A percentile compares a stretch with the other conserved stretches of the same genome.
Evolutionary conservation across 1,284 basidiomycete genomes (phyloP).

Genomic region (Cutaneotrichosporon sp.): DNA sequence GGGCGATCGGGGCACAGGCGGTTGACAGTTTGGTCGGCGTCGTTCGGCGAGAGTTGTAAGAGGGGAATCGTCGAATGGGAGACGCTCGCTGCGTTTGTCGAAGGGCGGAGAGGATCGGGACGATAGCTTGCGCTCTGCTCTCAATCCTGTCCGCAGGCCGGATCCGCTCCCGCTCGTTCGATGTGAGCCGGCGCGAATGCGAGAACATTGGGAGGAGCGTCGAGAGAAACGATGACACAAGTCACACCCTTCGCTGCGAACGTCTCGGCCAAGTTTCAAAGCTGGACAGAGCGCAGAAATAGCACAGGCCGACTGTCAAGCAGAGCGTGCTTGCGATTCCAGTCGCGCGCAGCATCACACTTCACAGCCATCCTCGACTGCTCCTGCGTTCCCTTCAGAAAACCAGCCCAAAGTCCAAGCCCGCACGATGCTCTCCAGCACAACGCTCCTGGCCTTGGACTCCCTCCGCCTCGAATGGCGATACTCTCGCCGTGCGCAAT

Average conservation of each 20-base stretch:
- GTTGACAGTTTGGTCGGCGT: too few relatives aligned
- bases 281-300: not conserved
- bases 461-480: not conserved
- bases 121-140: too few relatives aligned
- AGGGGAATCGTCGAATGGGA: too few relatives aligned
- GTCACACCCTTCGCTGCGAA: not conserved
- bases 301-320: not conserved
- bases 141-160: too few relatives aligned
- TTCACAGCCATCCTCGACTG: not conserved
- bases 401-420: not conserved
- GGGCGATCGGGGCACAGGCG: not conserved
- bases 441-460: not conserved
- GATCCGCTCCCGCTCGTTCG: too few relatives aligned
- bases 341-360: not conserved
- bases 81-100: too few relatives aligned
- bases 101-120: too few relatives aligned
- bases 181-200: too few relatives aligned
- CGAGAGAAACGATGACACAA: too few relatives aligned
- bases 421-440: not conserved
- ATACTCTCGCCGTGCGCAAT: not conserved
- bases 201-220: too few relatives aligned
- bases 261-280: not conserved
- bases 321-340: not conserved
- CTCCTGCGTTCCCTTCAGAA: not conserved
- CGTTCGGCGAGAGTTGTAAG: too few relatives aligned